These are phyloP conservation scores for Exophiala xenobiotica DNA, from an alignment of 2,329 filamentous ascomycete genomes.

Conservation along the genomic window DNA sequence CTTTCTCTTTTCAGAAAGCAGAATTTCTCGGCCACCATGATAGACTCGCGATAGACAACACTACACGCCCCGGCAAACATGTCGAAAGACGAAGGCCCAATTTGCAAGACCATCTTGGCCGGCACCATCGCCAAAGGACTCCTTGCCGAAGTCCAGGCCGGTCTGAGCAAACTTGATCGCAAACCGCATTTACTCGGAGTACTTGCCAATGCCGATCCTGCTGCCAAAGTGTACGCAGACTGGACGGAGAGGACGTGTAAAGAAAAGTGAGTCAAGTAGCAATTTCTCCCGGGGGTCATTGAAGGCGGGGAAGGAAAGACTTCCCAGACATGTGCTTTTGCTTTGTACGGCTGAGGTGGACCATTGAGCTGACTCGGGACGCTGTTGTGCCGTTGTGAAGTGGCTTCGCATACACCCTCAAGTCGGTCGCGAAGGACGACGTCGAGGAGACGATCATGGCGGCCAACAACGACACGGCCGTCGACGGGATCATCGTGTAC, in stretches of 20 bases:
- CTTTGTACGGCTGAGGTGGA: too few relatives aligned
- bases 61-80: constrained; percentile 6
- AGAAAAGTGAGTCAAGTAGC: constrained; percentile 90
- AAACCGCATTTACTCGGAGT: constrained; percentile 85
- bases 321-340: constrained; percentile 30
- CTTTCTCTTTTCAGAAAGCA: neutral
- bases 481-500: constrained; percentile 95
- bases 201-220: constrained; percentile 86
- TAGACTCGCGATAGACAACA: neutral
- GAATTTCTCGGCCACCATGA: neutral
- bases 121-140: constrained; percentile 82
- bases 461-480: constrained; percentile 73
- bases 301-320: too few relatives aligned
- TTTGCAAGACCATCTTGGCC: constrained; percentile 89
- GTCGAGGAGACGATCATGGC: constrained; percentile 85
- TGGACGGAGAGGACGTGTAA: constrained; percentile 96
- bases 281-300: too few relatives aligned
- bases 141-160: constrained; percentile 73
- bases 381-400: too few relatives aligned
- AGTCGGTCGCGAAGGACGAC: constrained; percentile 77
- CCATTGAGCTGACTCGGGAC: too few relatives aligned
- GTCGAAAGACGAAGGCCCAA: constrained; percentile 15
- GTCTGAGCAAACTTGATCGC: constrained; percentile 65
- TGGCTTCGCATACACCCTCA: constrained; percentile 86
- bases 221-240: constrained; percentile 89